Evolutionary conservation across 805 yeast genomes (phyloP), one percentile per base, ranked within the genome.

Genomic region (Lachancea thermotolerans): DNA sequence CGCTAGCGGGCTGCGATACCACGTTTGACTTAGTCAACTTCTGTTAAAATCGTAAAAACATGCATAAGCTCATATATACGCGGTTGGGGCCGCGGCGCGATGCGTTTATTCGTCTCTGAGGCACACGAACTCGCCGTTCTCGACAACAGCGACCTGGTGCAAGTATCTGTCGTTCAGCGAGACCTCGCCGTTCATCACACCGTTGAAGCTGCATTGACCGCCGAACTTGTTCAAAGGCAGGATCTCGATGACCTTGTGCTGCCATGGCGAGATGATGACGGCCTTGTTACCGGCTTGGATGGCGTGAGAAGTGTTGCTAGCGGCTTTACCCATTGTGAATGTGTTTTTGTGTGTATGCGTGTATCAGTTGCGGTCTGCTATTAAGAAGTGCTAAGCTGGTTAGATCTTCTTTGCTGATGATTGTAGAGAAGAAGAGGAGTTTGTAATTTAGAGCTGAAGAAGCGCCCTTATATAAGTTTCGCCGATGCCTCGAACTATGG

Each of bases 201-300:
- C 47, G 43, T 44, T 44, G 29, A 44, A 44, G 37, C 47, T 44
- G 43, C 47, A 44, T 16, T 39, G 44, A 15, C 47, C 47, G 27
- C 47, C 47, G 27, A 39, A 44, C 30, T 44, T 44, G 37, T 39
- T 32, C 43, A 44, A 30, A 25, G 47, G 47, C 12, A 27, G 15
- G 12, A 44, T 35, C 28, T 44, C 47, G 37, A 44, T 39, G 34
- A 44, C 47, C 18, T 39, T 44, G 47, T 44, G 47, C 34, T 44
- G 47, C 47, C 47, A 44, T 18, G 47, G 39, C 10, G 47, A 44
- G 28, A 44, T 17, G 32, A 44, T 44, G 37, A 44, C 35, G 15
- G 43, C 47, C 37, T 44, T 44, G 47, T 44, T 39, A 35, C 47
- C 47, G 40, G 47, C 47, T 44, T 44, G 47, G 27, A 44, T 31